Percentiles rank a stretch among this genome's conserved stretches.
phyloP scores from a whole-genome alignment of 2,329 filamentous ascomycete genomes.

The Orbilia ellipsospora region DNA sequence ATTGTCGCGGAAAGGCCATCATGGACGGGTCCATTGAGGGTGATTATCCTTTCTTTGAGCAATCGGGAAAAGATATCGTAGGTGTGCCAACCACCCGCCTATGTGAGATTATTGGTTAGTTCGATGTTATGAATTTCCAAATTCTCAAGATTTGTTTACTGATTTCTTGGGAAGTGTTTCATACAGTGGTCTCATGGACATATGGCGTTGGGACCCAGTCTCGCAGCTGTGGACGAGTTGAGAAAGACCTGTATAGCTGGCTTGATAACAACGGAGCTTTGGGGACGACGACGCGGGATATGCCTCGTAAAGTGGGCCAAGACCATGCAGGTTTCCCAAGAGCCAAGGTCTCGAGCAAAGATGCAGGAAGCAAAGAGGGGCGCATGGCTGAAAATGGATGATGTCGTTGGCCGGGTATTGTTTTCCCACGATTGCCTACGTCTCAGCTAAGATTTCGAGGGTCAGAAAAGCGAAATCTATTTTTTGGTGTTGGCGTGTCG shows the following conservation, averaged over 20 bases:
- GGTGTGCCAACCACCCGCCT: slow-evolving; percentile 54
- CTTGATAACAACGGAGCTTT: slow-evolving; percentile 28
- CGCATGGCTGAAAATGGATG: slow-evolving; percentile 34
- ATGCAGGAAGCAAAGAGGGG: slow-evolving; percentile 44
- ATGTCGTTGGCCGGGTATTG: slow-evolving; percentile 22
- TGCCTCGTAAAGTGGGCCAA: slow-evolving; percentile 39
- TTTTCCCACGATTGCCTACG: neutral
- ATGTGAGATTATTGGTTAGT: slow-evolving; percentile 23
- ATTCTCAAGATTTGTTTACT: neutral
- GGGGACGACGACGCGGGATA: slow-evolving; percentile 38
- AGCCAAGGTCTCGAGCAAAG: slow-evolving; percentile 44
- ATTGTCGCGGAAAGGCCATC: slow-evolving; percentile 91
- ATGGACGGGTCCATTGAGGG: slow-evolving; percentile 90
- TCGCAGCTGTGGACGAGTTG: slow-evolving; percentile 28
- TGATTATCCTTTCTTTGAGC: slow-evolving; percentile 82
- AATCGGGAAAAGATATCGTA: slow-evolving; percentile 60
- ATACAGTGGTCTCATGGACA: slow-evolving; percentile 51
- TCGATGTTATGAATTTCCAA: slow-evolving; percentile 1
- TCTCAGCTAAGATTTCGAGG: neutral
- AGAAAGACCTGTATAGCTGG: slow-evolving; percentile 28
- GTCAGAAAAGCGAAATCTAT: slow-evolving; percentile 23
- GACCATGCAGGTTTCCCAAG: slow-evolving; percentile 40
- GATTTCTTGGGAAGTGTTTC: neutral
- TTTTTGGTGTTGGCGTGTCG: slow-evolving; percentile 44
- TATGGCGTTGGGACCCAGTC: slow-evolving; percentile 51